Conservation (phyloP, 306 rosid genomes). For the Abrus precatorius region DNA sequence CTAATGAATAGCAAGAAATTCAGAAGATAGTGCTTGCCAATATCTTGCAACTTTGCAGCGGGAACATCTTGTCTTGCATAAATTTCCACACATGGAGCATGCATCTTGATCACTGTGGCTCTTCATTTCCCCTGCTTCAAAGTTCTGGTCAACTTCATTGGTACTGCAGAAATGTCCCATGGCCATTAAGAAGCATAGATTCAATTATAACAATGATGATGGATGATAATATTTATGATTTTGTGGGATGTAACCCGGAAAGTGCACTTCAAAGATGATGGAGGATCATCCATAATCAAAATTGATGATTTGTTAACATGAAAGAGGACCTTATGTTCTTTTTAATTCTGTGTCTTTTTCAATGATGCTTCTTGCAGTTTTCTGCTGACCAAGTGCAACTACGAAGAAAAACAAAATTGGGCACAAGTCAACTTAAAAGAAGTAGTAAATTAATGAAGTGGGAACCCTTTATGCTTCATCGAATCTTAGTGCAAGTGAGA, state of each 20-base stretch:
- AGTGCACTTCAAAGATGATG: background rate
- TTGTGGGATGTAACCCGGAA: too few relatives aligned
- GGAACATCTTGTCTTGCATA: background rate
- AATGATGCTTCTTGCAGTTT: background rate
- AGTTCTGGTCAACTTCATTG: too few relatives aligned
- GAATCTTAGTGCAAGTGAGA: background rate
- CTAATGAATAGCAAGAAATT: background rate
- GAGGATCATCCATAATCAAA: background rate
- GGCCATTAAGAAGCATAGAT: background rate
- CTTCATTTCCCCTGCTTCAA: too few relatives aligned
- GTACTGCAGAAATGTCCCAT: background rate
- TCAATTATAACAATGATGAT: background rate
- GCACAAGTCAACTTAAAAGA: background rate
- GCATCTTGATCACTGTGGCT: background rate
- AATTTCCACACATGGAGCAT: background rate
- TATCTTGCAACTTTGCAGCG: constrained; percentile 3
- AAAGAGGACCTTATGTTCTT: background rate
- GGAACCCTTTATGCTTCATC: background rate
- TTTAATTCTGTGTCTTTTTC: background rate
- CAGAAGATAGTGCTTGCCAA: background rate
- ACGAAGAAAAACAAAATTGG: background rate
- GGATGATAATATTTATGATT: background rate
- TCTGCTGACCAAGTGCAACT: background rate
- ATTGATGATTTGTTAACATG: background rate
- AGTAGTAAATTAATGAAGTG: background rate